These are phyloP conservation scores for Nannochloris sp. DNA, from an alignment of 139 green algal species.

Conservation along the genomic window DNA sequence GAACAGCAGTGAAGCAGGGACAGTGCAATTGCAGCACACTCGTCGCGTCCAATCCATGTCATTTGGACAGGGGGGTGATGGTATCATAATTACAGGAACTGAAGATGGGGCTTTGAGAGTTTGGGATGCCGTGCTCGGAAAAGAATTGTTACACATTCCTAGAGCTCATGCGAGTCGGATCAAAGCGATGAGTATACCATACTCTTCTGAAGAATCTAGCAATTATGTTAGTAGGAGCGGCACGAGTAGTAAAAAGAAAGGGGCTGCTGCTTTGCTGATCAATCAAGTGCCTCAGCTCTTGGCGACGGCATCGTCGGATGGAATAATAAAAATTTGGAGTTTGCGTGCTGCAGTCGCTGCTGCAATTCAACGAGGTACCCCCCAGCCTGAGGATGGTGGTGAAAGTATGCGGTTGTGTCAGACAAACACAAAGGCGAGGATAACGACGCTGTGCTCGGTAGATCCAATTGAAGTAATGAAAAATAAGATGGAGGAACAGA, in stretches of 20 bases:
- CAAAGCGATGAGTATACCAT: background rate
- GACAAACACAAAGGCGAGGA: conserved; percentile 14
- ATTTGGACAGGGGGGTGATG: conserved; percentile 1
- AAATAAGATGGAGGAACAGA: background rate
- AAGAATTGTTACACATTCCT: conserved; percentile 20
- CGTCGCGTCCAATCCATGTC: conserved; percentile 31
- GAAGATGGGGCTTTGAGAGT: conserved; percentile 35
- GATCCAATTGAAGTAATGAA: conserved; percentile 10
- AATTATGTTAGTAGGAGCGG: conserved; percentile 8
- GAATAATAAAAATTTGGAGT: conserved; percentile 64
- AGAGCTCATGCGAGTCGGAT: conserved; percentile 17
- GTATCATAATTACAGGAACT: conserved; percentile 15
- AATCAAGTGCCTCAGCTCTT: conserved; percentile 18
- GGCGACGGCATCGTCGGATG: conserved; percentile 51
- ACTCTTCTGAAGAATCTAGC: background rate
- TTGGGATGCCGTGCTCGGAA: conserved; percentile 37
- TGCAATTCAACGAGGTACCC: background rate
- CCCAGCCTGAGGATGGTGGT: background rate
- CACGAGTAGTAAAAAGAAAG: background rate
- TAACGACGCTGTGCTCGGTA: conserved; percentile 16
- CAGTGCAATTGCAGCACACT: conserved; percentile 8
- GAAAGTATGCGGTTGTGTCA: conserved; percentile 1
- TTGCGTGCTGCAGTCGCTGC: background rate
- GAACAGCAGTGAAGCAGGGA: background rate
- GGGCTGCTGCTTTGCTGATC: background rate